Evolutionary conservation across 495 filamentous ascomycete species (phyloP), one percentile per base, ranked within the genome.

Genomic region (Penicillium subrubescens): DNA sequence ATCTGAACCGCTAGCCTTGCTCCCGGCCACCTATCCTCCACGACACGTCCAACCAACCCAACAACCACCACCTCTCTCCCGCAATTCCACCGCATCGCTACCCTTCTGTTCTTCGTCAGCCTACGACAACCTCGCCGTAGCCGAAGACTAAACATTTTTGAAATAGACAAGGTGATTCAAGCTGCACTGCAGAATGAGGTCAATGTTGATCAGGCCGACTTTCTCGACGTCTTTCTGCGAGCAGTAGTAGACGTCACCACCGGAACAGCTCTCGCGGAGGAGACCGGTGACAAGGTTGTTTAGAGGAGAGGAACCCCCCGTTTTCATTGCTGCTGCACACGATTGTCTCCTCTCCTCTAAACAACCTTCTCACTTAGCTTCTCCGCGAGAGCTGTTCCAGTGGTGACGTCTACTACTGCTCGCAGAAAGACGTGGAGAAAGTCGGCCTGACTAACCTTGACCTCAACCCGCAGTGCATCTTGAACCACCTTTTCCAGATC

Each of bases 241-340:
- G 54, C 66, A 68, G 60, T 62, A 68, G 59, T 68, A 68, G 19
- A 65, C 62, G 14, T 60, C 59, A 27, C 66, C 66, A 29, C 50
- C 59, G 5, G 66, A 51, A 50, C 66, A 68, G 55, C 17, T 46
- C 14, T 52, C 51, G 23, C 66, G 62, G 23, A 68, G 66, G 10
- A 56, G 48, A 57, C 66, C 66, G 27, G 29, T 3, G 11, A 55
- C 37, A 14, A 68, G 12, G 50, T 68, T 68, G 21, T 62, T 62
- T 11, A 68, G 56, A n/a, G 46, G 62, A 60, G 7, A 68, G 10
- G 5, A 68, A 50, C 39, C 66, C 62, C 2, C 48, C 66, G 37
- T 68, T 68, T 29, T 62, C 66, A 39, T 65, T 57, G 34, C 50
- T 39, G 21, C 43, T 50, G 51, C 66, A 68, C 33, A 68, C 66